Evolutionary conservation across 495 filamentous ascomycete genomes (phyloP).

Genomic region (Amphirosellinia nigrospora): DNA sequence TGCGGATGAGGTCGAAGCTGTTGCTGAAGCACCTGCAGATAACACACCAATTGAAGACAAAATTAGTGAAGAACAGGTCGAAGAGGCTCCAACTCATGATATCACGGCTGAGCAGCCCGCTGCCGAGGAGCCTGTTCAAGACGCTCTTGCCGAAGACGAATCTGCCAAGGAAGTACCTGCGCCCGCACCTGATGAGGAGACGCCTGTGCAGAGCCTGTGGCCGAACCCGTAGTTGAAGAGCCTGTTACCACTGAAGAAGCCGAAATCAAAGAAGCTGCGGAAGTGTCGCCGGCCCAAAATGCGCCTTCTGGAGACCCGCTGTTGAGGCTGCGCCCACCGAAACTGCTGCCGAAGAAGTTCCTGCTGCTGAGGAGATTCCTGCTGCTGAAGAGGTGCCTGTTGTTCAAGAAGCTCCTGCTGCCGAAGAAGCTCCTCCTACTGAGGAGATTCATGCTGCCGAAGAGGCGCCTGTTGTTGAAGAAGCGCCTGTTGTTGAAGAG

Average conservation of each 20-base stretch:
- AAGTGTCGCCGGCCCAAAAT: slow-evolving; percentile 6
- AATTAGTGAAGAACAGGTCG: neutral
- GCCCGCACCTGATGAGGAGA: slow-evolving; percentile 14
- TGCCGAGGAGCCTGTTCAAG: slow-evolving; percentile 9
- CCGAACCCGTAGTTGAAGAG: slow-evolving; percentile 24
- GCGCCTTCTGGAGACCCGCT: neutral
- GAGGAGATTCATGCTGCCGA: neutral
- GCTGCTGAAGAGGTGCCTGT: neutral
- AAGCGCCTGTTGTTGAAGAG: slow-evolving; percentile 1
- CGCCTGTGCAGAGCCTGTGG: slow-evolving; percentile 18
- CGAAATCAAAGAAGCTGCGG: slow-evolving; percentile 6
- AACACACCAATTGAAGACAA: neutral
- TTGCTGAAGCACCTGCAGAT: neutral
- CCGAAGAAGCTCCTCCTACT: neutral
- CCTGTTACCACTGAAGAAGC: slow-evolving; percentile 17
- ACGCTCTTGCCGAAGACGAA: neutral
- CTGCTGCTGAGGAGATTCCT: neutral
- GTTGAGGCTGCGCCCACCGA: slow-evolving; percentile 20
- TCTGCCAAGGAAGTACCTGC: slow-evolving; percentile 24
- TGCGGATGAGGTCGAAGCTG: neutral
- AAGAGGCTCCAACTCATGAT: neutral
- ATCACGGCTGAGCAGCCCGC: slow-evolving; percentile 7
- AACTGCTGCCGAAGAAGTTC: neutral
- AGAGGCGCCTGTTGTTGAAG: slow-evolving; percentile 1
- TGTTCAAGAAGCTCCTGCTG: slow-evolving; percentile 12